Evolutionary conservation across 2,329 filamentous ascomycete genomes (phyloP), one percentile per base, ranked within the genome.

Genomic region (Aspergillus tubingensis): DNA sequence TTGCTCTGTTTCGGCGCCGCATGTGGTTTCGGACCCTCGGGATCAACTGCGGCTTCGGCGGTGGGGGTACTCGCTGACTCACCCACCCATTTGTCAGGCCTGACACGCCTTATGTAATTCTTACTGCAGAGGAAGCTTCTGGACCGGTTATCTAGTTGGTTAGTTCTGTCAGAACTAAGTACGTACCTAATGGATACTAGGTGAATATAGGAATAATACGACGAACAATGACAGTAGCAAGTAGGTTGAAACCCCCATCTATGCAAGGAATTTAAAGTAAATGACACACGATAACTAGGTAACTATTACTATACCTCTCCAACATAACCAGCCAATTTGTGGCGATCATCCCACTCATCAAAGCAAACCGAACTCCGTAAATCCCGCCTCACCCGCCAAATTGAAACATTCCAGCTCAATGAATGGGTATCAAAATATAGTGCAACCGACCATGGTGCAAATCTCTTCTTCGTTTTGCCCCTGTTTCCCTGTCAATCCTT

Each of bases 11-110:
- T 59, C 53, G 48, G 54, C 44, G 54, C 54, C 23, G 57, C 60
- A 62, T 62, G 54, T 64, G 57, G 47, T 58, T 54, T 60, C 57
- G 60, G 61, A 55, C 57, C 62, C 60, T 65, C 60, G 61, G 63
- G 41, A 65, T 32, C 27, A 53, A 39, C 55, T 48, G 62, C 62
- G 60, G 60, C 23, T 57, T 62, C 50, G 60, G 63, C 57, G 63
- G 59, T 8, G 62, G 63, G 62, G 62, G 59, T 13, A 53, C 41
- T 51, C 41, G 55, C 51, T 65, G 63, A 65, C 59, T 65, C 62
- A 65, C 51, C 59, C 32, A 13, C 25, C n/a, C 50, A 61, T 61
- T 61, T 54, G 43, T 61, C 59, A 61, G 58, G 59, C 38, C 50
- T 59, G 44, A 59, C 59, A 27, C n/a, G 44, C 38, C 41, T 47